Evolutionary conservation across 2,329 filamentous ascomycete genomes (phyloP), one percentile per base, ranked within the genome.

Genomic region (Cytospora piceae): DNA sequence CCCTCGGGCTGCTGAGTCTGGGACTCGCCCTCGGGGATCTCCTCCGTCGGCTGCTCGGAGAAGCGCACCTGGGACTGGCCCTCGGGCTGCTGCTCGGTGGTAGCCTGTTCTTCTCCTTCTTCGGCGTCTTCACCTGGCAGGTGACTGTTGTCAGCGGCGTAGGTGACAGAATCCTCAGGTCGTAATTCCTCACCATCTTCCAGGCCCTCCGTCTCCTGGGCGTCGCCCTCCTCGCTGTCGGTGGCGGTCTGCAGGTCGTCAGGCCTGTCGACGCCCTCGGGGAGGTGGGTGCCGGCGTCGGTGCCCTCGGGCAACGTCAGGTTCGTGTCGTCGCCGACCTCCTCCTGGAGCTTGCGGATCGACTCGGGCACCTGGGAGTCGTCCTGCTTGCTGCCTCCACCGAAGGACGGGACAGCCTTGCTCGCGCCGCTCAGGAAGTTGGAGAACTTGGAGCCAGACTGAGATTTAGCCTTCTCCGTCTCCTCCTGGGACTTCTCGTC

Each of bases 111-210:
- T 7, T 49, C 8, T 22, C 49, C 34, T 42, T 17, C 42, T 46
- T 46, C 20, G 42, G 42, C 46, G 22, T 61, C 37, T 22, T 54
- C 34, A 22, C 58, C 66, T 60, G 57, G 39, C 22, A 31, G 39
- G 15, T 61, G 66, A 46, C 59, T 63, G 56, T 68, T 63, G 60
- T 68, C 66, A 63, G 66, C 66, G 39, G 66, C 66, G 60, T 68
- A 65, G 59, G 66, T 68, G 59, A 68, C 55, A 4, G 66, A 68
- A 34, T 68, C 66, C 32, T 68, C 66, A 42, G 66, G 66, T 27
- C 63, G 56, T 6, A 68, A 52, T 57, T 68, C 66, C 32, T 61
- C 56, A 29, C 42, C 63, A 9, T 64, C 61, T 31, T 56, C 51
- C 22, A 62, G 31, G 24, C 60, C 61, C 39, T 63, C 61, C 32